Conservation (phyloP, 495 filamentous ascomycete genomes). For the Cercophora samala region DNA sequence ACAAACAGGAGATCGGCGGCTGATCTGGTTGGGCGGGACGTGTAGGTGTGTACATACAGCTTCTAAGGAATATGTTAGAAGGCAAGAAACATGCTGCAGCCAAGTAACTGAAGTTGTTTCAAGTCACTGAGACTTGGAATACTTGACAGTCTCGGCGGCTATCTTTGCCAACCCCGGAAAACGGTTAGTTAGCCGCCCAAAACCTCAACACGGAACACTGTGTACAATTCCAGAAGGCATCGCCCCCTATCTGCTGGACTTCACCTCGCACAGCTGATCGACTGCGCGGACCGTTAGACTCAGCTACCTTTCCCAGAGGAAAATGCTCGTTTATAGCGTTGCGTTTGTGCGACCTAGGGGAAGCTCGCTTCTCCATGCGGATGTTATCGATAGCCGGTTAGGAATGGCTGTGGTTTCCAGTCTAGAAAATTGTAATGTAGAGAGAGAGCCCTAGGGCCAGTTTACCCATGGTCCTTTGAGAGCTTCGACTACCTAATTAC, state of each 20-base stretch:
- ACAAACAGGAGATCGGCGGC: background rate
- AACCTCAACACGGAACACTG: background rate
- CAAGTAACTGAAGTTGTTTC: background rate
- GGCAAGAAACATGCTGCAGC: background rate
- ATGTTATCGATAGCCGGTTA: no score
- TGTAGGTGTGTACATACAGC: no score
- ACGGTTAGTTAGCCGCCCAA: background rate
- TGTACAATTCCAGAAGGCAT: background rate
- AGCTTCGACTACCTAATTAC: no score
- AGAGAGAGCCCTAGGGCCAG: no score
- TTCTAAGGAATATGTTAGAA: background rate
- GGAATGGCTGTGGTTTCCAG: no score
- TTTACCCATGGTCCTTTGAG: no score
- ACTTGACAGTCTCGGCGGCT: background rate
- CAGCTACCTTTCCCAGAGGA: no score
- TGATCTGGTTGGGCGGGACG: no score
- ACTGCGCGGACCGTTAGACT: no score
- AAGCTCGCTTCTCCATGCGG: background rate
- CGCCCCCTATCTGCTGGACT: no score
- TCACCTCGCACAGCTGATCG: no score
- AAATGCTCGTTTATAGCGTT: background rate
- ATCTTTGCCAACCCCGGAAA: background rate
- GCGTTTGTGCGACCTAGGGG: background rate
- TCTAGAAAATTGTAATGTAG: no score
- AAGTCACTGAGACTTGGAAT: background rate